A percentile compares a stretch with the other conserved stretches of the same genome.
Conservation (phyloP, 305 asterid species). For the Solanum hybrid region DNA sequence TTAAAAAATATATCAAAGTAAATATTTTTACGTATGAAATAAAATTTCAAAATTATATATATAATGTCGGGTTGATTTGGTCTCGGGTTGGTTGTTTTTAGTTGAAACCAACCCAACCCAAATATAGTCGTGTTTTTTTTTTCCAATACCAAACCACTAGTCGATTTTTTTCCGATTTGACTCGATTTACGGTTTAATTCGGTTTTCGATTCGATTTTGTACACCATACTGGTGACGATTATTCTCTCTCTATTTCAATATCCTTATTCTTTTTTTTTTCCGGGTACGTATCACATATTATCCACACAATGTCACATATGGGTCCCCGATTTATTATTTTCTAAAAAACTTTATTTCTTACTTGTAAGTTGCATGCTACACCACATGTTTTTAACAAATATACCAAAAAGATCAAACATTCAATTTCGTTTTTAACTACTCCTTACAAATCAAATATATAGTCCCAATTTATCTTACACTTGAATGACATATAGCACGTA, state of each 20-base stretch:
- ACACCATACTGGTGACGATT: not conserved
- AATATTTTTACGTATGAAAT: too few species aligned
- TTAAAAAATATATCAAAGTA: too few species aligned
- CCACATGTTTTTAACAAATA: not conserved
- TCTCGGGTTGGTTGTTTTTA: too few species aligned
- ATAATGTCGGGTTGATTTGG: too few species aligned
- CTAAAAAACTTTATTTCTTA: not conserved
- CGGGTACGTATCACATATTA: not conserved
- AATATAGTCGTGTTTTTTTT: too few species aligned
- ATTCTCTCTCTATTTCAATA: not conserved
- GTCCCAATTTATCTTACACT: not conserved
- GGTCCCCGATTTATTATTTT: not conserved
- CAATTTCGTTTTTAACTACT: not conserved
- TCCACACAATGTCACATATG: not conserved
- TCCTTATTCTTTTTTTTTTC: not conserved
- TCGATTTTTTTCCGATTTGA: too few species aligned
- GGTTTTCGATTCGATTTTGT: too few species aligned
- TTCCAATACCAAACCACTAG: too few species aligned
- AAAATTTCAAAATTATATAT: too few species aligned
- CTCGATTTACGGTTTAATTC: too few species aligned
- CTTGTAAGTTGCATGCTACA: not conserved
- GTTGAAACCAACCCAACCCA: too few species aligned
- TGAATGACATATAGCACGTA: not conserved
- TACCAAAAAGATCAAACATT: not conserved
- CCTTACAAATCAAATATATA: not conserved